Base-by-base conservation (phyloP, 2,329 filamentous ascomycete species). In the Beauveria australis region DNA sequence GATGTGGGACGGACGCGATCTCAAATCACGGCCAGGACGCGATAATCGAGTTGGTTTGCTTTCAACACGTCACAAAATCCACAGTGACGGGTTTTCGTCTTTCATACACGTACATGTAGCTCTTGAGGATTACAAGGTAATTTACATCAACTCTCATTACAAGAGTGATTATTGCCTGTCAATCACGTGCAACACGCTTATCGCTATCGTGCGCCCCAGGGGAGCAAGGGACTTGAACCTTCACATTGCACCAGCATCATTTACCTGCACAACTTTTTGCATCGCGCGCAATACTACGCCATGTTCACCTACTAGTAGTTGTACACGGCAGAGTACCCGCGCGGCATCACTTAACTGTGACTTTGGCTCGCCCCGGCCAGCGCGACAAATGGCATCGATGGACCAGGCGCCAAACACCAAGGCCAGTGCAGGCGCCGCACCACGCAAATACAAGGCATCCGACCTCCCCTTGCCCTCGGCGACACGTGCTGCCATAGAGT, bases 401-500 rank as follows among this genome's bases (percentile, higher is more conserved):
- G 33, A 53, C 46, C 40, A 28, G 18, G 54, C n/a, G 18, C 52
- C 48, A 9, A 51, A 40, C 37, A 41, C 3, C 41, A 59, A 59
- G 24, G 26, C 26, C 22, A 18, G 46, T 41, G 30, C 41, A 22
- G 53, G 33, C 37, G 46, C 60, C 9, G 63, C 64, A 28, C 58
- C 67, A 1, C 72, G 74, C 66, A 88, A 85, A 68, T 84, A 88
- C 71, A 91, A 91, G 72, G 83, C 88, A 3, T 87, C 87, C 0
- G 89, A 93, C 66, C 79, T 93, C 19, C 89, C 89, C 1, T 75
- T 92, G 22, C 83, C 88, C 5, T 88, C 87, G 3, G 81, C 85
- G n/a, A 89, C 90, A 57, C 81, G 88, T 64, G 81, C 83, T 1
- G 86, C 87, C 1, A 91, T 93, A 61, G 89, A 92, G 67, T 82